phyloP scores from a whole-genome alignment of 176 grass and related monocot genomes.

The Avena insularis region DNA sequence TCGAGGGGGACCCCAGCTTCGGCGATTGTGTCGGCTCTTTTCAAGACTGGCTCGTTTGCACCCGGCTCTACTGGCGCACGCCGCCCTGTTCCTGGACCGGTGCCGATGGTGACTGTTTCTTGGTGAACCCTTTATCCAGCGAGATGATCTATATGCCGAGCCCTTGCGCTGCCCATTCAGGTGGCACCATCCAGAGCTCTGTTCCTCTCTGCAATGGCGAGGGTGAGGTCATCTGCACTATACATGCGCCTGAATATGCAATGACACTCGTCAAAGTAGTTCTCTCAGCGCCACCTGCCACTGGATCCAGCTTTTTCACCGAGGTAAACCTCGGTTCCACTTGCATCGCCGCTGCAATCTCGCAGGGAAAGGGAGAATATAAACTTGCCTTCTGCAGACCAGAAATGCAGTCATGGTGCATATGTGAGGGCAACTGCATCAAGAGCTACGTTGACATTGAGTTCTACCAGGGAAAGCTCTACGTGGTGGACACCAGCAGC shows the following conservation, averaged over 20 bases:
- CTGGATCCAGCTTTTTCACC: neutral
- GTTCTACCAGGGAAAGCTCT: slow-evolving; percentile 30
- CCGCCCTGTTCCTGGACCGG: neutral
- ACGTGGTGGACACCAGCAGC: neutral
- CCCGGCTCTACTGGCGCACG: neutral
- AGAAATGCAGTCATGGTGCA: slow-evolving; percentile 7
- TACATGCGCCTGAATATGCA: slow-evolving; percentile 19
- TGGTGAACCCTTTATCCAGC: slow-evolving; percentile 1
- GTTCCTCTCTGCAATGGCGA: slow-evolving; percentile 24
- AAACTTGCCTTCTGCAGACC: slow-evolving; percentile 30
- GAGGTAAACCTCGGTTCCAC: slow-evolving; percentile 3
- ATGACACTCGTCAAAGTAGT: slow-evolving; percentile 15
- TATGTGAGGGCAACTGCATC: slow-evolving; percentile 29
- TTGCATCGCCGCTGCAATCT: slow-evolving; percentile 18
- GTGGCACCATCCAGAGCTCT: neutral
- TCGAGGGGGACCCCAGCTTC: neutral
- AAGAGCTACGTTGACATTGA: slow-evolving; percentile 15
- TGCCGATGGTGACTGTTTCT: slow-evolving; percentile 4
- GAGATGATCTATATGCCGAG: neutral
- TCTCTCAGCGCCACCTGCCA: slow-evolving; percentile 9
- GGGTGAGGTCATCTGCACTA: neutral
- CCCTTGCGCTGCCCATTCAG: neutral
- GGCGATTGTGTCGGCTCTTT: neutral
- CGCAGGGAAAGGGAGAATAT: neutral
- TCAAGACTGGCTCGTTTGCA: slow-evolving; percentile 18